Conservation (phyloP, 495 filamentous ascomycete species). For the Aspergillus carlsbadensis region DNA sequence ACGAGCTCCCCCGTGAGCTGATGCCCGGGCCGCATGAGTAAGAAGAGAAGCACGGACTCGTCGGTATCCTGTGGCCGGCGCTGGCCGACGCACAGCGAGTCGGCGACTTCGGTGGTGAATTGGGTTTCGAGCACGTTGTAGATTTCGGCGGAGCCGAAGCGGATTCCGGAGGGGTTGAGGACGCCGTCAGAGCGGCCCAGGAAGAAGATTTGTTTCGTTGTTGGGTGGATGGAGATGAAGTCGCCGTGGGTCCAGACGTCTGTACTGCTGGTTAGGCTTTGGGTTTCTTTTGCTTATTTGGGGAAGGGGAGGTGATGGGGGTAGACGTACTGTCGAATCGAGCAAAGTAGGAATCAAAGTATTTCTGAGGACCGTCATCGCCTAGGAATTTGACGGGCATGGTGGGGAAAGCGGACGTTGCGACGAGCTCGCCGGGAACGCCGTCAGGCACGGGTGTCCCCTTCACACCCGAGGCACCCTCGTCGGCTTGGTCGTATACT, state of each 20-base stretch:
- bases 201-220: slow-evolving; percentile 63
- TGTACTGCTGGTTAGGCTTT: slow-evolving; percentile 10
- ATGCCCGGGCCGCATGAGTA: slow-evolving; percentile 63
- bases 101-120: slow-evolving; percentile 59
- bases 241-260: slow-evolving; percentile 82
- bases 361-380: slow-evolving; percentile 53
- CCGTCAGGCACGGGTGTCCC: slow-evolving; percentile 57
- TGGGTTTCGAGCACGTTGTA: slow-evolving; percentile 69
- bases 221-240: slow-evolving; percentile 68
- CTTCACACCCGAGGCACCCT: slow-evolving; percentile 49
- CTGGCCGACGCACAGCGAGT: slow-evolving; percentile 76
- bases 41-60: slow-evolving; percentile 73
- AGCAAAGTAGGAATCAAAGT: slow-evolving; percentile 69
- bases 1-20: slow-evolving; percentile 57
- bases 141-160: slow-evolving; percentile 77
- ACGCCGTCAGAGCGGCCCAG: slow-evolving; percentile 76
- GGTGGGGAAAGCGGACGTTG: slow-evolving; percentile 67
- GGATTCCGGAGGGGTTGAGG: slow-evolving; percentile 73
- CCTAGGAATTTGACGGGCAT: slow-evolving; percentile 74
- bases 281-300: no score
- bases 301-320: not conserved
- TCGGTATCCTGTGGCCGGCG: slow-evolving; percentile 64
- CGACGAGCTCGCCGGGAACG: slow-evolving; percentile 71
- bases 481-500: slow-evolving; percentile 60
- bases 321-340: slow-evolving; percentile 46